Percentiles rank a stretch among this genome's conserved stretches.
Conservation (phyloP, 148 eudicot species). For the Chenopodium album region DNA sequence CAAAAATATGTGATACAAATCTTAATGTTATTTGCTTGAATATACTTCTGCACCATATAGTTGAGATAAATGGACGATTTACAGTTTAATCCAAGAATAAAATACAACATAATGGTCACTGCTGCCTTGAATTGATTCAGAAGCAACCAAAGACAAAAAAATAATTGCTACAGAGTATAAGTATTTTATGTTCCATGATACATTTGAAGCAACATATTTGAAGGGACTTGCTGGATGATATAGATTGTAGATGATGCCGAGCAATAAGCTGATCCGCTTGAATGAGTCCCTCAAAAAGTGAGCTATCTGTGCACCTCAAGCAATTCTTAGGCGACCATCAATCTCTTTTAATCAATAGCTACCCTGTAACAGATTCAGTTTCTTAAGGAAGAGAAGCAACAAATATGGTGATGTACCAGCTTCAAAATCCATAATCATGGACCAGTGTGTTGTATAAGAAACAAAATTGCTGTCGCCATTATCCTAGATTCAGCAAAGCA, state of each 20-base stretch:
- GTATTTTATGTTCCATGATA: background rate
- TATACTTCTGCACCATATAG: background rate
- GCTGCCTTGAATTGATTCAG: background rate
- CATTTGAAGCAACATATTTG: background rate
- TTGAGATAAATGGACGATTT: background rate
- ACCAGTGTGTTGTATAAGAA: background rate
- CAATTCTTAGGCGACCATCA: background rate
- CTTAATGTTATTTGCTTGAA: background rate
- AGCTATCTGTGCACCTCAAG: background rate
- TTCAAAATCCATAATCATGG: constrained; percentile 1
- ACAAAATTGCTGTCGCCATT: background rate
- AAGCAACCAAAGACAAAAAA: background rate
- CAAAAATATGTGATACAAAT: background rate
- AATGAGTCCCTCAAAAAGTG: background rate
- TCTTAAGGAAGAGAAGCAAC: background rate
- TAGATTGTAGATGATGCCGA: background rate
- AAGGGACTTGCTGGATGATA: background rate
- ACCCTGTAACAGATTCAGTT: constrained; percentile 7
- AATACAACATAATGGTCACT: background rate
- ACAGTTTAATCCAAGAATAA: background rate
- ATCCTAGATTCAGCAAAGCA: constrained; percentile 1
- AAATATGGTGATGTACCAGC: background rate
- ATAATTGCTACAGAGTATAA: background rate
- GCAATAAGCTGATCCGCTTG: background rate
- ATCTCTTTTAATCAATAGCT: background rate